Conservation (phyloP, 345 rosid species). For the Passiflora organensis region DNA sequence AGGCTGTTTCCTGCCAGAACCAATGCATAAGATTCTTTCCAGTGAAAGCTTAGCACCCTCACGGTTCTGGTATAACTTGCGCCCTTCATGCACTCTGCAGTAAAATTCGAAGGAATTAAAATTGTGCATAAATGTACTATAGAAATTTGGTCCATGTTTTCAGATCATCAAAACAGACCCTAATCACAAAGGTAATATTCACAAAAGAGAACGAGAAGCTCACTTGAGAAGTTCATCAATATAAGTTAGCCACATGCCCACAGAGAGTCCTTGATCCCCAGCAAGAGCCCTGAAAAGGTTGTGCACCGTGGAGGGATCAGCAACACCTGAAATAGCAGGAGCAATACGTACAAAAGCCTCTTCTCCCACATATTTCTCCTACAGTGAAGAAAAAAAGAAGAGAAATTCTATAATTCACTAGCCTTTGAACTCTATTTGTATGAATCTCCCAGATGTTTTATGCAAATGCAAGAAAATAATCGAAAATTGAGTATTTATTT, state of each 20-base stretch:
- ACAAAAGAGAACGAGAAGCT: conserved; percentile 26
- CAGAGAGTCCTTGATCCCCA: conserved; percentile 64
- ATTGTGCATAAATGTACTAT: too few species aligned
- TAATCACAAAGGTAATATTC: background rate
- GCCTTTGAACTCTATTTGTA: background rate
- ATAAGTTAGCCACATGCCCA: conserved; percentile 73
- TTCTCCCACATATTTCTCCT: conserved; percentile 72
- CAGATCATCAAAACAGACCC: background rate
- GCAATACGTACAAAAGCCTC: conserved; percentile 86
- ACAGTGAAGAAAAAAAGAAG: conserved; percentile 25
- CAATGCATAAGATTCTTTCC: conserved; percentile 78
- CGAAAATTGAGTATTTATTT: background rate
- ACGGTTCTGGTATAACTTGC: conserved; percentile 55
- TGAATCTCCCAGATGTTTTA: too few species aligned
- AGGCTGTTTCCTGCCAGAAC: conserved; percentile 75
- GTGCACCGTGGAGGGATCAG: conserved; percentile 81
- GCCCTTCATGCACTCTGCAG: conserved; percentile 78
- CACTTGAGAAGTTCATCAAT: conserved; percentile 87
- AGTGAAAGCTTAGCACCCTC: conserved; percentile 41
- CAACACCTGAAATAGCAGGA: conserved; percentile 84
- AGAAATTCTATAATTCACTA: conserved; percentile 7
- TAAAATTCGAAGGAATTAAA: conserved; percentile 19
- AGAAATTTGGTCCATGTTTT: background rate
- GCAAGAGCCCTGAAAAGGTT: conserved; percentile 81
- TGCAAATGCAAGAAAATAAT: too few species aligned